Evolutionary conservation across 805 yeast species (phyloP).

Genomic region (Sugiyamaella boreocaroliniensis): DNA sequence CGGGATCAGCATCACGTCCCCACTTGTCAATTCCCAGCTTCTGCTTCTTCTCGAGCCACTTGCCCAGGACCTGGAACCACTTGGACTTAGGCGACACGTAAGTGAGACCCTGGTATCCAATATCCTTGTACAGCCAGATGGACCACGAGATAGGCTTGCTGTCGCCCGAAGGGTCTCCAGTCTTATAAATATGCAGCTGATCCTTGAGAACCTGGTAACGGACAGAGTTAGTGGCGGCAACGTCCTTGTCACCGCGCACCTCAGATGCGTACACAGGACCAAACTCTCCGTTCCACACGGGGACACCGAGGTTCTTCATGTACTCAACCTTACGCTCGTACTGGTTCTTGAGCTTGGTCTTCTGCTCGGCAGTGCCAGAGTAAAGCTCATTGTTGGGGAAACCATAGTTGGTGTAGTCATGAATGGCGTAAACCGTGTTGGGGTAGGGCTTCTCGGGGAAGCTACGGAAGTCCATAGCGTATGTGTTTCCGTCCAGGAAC

Average conservation of each 20-base stretch:
- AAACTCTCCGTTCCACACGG: conserved; percentile 51
- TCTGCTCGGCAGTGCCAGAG: conserved; percentile 34
- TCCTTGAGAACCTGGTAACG: conserved; percentile 41
- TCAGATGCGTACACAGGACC: conserved; percentile 44
- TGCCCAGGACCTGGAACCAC: conserved; percentile 38
- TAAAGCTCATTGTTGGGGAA: conserved; percentile 36
- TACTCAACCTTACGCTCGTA: conserved; percentile 41
- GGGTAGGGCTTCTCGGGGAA: conserved; percentile 37
- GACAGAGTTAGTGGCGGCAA: conserved; percentile 33
- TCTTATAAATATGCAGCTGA: conserved; percentile 39
- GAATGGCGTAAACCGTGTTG: conserved; percentile 44
- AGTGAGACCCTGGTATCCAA: conserved; percentile 46
- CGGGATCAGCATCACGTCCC: conserved; percentile 43
- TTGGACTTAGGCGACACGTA: conserved; percentile 40
- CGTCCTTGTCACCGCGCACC: conserved; percentile 36
- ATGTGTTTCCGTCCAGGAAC: conserved; percentile 46
- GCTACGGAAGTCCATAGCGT: conserved; percentile 44
- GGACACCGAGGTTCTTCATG: conserved; percentile 36
- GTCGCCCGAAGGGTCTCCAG: conserved; percentile 46
- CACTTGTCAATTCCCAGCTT: conserved; percentile 43
- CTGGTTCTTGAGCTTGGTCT: conserved; percentile 31
- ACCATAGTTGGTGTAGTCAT: conserved; percentile 42
- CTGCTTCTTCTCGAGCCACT: conserved; percentile 39
- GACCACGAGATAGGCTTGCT: conserved; percentile 42
- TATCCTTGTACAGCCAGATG: conserved; percentile 48